Conservation (phyloP, 2,329 filamentous ascomycete species). For the Tolypocladium pustulatum region DNA sequence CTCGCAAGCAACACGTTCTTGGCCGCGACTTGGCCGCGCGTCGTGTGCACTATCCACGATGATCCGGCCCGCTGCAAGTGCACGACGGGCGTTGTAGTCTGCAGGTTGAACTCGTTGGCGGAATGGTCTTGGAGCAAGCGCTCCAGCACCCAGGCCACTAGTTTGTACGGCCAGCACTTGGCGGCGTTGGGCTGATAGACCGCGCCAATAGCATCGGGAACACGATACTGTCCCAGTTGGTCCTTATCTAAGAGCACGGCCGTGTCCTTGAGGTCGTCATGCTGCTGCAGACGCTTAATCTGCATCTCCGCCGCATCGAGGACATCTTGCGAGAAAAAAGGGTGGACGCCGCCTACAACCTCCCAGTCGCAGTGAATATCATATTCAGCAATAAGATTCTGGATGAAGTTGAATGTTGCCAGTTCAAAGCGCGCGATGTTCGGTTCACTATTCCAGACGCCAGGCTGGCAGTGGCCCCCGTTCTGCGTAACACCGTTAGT, state of each 20-base stretch:
- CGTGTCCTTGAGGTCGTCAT: slow-evolving; percentile 46
- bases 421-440: slow-evolving; percentile 63
- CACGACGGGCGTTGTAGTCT: slow-evolving; percentile 60
- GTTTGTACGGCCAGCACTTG: slow-evolving; percentile 74
- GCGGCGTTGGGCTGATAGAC: slow-evolving; percentile 56
- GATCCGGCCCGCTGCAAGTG: slow-evolving; percentile 26
- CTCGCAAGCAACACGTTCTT: slow-evolving; percentile 63
- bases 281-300: slow-evolving; percentile 37
- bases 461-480: slow-evolving; percentile 65
- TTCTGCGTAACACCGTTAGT: slow-evolving; percentile 30
- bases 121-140: slow-evolving; percentile 32
- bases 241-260: slow-evolving; percentile 25
- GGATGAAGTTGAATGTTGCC: slow-evolving; percentile 52
- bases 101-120: slow-evolving; percentile 51
- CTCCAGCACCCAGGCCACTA: slow-evolving; percentile 63
- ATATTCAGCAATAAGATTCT: slow-evolving; percentile 43
- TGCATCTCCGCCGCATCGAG: slow-evolving; percentile 40
- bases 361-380: slow-evolving; percentile 62
- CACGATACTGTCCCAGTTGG: slow-evolving; percentile 39
- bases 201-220: slow-evolving; percentile 49
- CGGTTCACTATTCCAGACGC: slow-evolving; percentile 49
- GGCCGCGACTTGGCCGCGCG: slow-evolving; percentile 55
- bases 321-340: slow-evolving; percentile 45
- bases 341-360: slow-evolving; percentile 51
- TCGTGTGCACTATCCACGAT: slow-evolving; percentile 54